Base-by-base conservation (phyloP, 345 rosid species). In the Trapa incisa region DNA sequence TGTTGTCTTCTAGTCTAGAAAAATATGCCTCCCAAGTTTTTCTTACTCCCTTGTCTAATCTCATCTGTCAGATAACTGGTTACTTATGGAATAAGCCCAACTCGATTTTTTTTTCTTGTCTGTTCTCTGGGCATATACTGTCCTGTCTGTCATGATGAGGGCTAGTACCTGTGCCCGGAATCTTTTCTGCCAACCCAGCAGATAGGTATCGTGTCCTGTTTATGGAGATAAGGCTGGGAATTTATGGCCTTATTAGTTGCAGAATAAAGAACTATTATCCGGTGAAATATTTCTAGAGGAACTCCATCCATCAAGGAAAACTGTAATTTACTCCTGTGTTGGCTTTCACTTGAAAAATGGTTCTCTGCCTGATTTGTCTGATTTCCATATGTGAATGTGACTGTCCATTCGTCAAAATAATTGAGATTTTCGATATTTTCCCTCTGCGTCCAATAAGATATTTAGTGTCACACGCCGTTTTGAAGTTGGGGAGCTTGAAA, bases 81-180 rank as follows among this genome's bases (percentile, higher is more conserved):
- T 22, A n/a, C 22, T 54, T 54, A 11, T 54, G 33, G 8, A 35
- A 35, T 35, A 9, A 32, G 56, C 33, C 1, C 37, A 58, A 11
- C 38, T 57, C 53, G 6, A 47, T 70, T 61, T 56, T 75, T 47
- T 47, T 52, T 71, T 22, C 29, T 22, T 67, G 73, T 58, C 68
- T 74, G 70, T 65, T 12, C 62, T 60, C 56, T 29, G 42, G 73
- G 71, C 72, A 74, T 68, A 67, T 74, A 78, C 72, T 74, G 62
- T 65, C 71, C 35, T 58, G 68, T 80, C 78, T 53, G 74, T 72
- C 73, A 71, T 72, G 75, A 65, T 80, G 74, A 70, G 65, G 74
- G 78, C 48, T 50, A 42, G 16, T 69, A 47, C 65, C 67, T 75
- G 56, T 82, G 77, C 67, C 80, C 67, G 74, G 74, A 69, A 74